phyloP scores from a whole-genome alignment of 2,329 filamentous ascomycete species.

The Hymenoscyphus albidus region DNA sequence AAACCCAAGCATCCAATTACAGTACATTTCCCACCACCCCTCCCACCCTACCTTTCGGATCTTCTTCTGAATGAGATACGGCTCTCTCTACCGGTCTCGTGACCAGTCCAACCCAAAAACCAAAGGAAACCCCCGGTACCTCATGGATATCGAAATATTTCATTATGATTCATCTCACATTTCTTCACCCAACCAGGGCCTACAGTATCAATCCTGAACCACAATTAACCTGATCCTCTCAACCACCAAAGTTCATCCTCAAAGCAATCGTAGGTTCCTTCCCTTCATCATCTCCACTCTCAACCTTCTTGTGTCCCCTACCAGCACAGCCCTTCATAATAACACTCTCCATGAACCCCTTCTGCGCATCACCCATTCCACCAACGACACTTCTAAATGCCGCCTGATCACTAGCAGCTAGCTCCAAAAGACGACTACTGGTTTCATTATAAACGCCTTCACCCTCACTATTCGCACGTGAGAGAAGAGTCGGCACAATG shows the following conservation, averaged over 20 bases:
- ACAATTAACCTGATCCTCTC: not conserved
- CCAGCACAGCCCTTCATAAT: conserved; percentile 58
- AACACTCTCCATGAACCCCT: conserved; percentile 75
- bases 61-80: not conserved
- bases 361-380: conserved; percentile 66
- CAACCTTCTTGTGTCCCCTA: conserved; percentile 35
- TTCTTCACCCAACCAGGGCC: not conserved
- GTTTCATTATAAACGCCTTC: conserved; percentile 63
- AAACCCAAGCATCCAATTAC: too few species aligned
- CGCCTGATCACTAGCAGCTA: conserved; percentile 70
- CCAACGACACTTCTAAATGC: conserved; percentile 73
- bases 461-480: conserved; percentile 64
- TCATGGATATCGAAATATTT: not conserved
- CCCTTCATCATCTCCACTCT: conserved; percentile 43
- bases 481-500: conserved; percentile 72
- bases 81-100: too few species aligned
- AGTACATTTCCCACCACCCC: too few species aligned
- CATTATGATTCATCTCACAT: not conserved
- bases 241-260: conserved; percentile 81
- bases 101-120: too few species aligned
- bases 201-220: not conserved
- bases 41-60: not conserved
- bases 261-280: conserved; percentile 80
- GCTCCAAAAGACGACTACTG: conserved; percentile 70
- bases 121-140: too few species aligned